Percentiles rank a stretch among this genome's conserved stretches.
These are phyloP conservation scores for Puya raimondii DNA, from an alignment of 176 grass and related monocot species.

Conservation along the genomic window DNA sequence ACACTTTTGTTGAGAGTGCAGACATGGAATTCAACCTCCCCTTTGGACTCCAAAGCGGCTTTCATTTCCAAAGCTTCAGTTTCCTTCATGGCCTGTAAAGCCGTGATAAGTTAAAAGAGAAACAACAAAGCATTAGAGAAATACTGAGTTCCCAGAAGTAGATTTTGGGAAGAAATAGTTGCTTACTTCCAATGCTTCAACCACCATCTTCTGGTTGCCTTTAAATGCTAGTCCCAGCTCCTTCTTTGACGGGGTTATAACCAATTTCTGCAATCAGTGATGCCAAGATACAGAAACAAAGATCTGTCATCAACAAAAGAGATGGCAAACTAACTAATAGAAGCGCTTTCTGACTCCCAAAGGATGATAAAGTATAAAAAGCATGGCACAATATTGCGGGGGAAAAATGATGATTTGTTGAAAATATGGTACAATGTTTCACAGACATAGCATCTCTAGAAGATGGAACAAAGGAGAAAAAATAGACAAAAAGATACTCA, in stretches of 20 bases:
- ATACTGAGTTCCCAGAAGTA: neutral
- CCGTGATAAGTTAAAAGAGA: conserved; percentile 14
- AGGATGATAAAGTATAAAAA: neutral
- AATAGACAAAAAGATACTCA: conserved; percentile 13
- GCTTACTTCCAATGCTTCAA: conserved; percentile 87
- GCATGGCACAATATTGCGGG: neutral
- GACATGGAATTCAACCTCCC: conserved; percentile 64
- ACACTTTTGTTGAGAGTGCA: conserved; percentile 76
- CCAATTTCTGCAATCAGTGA: conserved; percentile 49
- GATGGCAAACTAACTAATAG: neutral
- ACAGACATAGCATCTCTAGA: neutral
- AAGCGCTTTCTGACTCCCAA: neutral
- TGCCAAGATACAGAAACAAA: conserved; percentile 6
- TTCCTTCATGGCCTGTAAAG: conserved; percentile 52
- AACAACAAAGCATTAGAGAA: conserved; percentile 7
- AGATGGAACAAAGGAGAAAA: conserved; percentile 5
- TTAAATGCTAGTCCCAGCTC: conserved; percentile 92
- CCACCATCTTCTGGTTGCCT: conserved; percentile 71
- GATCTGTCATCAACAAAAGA: neutral
- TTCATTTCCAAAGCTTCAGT: conserved; percentile 77
- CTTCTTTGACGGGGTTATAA: conserved; percentile 94
- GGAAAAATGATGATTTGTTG: neutral
- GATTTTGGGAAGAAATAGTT: conserved; percentile 14
- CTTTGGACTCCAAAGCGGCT: conserved; percentile 59
- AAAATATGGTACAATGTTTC: neutral